phyloP scores from a whole-genome alignment of 305 asterid genomes.

The Vinca major region DNA sequence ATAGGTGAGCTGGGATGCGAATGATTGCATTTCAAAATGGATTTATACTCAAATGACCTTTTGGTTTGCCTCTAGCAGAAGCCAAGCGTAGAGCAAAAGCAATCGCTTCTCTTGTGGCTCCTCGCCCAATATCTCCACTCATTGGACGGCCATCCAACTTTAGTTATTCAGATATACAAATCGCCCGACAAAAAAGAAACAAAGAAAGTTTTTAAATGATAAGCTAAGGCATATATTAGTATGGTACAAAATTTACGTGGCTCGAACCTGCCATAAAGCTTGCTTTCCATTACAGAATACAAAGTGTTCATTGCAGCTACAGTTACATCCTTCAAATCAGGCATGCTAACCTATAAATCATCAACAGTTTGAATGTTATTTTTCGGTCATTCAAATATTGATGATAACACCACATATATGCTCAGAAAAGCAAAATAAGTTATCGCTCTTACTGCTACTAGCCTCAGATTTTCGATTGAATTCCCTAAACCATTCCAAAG shows the following conservation, averaged over 20 bases:
- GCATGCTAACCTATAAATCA: slow-evolving; percentile 66
- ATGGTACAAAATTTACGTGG: background rate
- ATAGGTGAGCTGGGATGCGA: slow-evolving; percentile 1
- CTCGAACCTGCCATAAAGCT: slow-evolving; percentile 59
- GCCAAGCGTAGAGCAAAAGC: slow-evolving; percentile 57
- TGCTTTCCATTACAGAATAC: slow-evolving; percentile 54
- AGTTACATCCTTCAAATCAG: slow-evolving; percentile 52
- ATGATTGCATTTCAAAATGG: background rate
- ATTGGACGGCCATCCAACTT: slow-evolving; percentile 96
- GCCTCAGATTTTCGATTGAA: slow-evolving; percentile 53
- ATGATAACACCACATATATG: background rate
- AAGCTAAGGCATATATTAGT: background rate
- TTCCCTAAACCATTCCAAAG: slow-evolving; percentile 73
- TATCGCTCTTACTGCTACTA: slow-evolving; percentile 59
- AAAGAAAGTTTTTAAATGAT: background rate
- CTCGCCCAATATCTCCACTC: slow-evolving; percentile 97
- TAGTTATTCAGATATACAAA: slow-evolving; percentile 11
- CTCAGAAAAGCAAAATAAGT: background rate
- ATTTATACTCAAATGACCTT: slow-evolving; percentile 27
- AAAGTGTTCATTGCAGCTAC: slow-evolving; percentile 55
- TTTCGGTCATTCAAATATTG: background rate
- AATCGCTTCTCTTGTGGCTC: slow-evolving; percentile 70
- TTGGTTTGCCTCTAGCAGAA: slow-evolving; percentile 42
- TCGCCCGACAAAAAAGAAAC: slow-evolving; percentile 5
- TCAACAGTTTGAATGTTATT: background rate